Evolutionary conservation across 495 filamentous ascomycete genomes (phyloP).

Genomic region (Aspergillus cavernicola): DNA sequence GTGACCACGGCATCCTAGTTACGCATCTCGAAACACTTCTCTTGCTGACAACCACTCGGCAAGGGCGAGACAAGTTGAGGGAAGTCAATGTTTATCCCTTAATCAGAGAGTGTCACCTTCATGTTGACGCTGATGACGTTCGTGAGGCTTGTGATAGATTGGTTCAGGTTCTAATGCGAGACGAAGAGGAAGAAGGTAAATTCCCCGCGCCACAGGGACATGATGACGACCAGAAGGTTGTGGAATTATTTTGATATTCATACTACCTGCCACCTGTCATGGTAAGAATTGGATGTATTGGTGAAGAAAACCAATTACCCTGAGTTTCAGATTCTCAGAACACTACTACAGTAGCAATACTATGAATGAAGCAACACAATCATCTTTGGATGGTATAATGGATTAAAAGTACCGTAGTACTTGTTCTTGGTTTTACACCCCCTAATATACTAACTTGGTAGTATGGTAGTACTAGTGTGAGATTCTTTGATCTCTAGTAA

Average conservation of each 20-base stretch:
- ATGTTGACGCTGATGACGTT: conserved; percentile 75
- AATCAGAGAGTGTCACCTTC: conserved; percentile 78
- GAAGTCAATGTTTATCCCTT: conserved; percentile 82
- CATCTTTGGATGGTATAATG: too few relatives aligned
- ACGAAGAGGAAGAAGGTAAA: conserved; percentile 49
- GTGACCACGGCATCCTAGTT: conserved; percentile 66
- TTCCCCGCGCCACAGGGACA: conserved; percentile 16
- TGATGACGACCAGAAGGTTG: conserved; percentile 39
- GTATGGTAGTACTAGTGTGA: too few relatives aligned
- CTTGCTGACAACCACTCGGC: conserved; percentile 72
- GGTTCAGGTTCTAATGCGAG: conserved; percentile 89
- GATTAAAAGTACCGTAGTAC: too few relatives aligned
- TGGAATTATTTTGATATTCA: conserved; percentile 20
- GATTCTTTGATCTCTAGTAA: too few relatives aligned
- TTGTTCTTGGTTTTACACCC: too few relatives aligned
- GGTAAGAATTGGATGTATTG: too few relatives aligned
- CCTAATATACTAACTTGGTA: too few relatives aligned
- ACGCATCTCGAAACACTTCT: conserved; percentile 87
- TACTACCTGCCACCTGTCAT: neutral
- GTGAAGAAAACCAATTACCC: too few relatives aligned
- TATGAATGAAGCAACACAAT: too few relatives aligned
- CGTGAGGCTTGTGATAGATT: conserved; percentile 81
- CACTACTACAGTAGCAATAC: too few relatives aligned
- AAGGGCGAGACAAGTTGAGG: conserved; percentile 70
- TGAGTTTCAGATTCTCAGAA: too few relatives aligned